These are phyloP conservation scores for Colletotrichum trifolii DNA, from an alignment of 2,329 filamentous ascomycete genomes.

Conservation along the genomic window DNA sequence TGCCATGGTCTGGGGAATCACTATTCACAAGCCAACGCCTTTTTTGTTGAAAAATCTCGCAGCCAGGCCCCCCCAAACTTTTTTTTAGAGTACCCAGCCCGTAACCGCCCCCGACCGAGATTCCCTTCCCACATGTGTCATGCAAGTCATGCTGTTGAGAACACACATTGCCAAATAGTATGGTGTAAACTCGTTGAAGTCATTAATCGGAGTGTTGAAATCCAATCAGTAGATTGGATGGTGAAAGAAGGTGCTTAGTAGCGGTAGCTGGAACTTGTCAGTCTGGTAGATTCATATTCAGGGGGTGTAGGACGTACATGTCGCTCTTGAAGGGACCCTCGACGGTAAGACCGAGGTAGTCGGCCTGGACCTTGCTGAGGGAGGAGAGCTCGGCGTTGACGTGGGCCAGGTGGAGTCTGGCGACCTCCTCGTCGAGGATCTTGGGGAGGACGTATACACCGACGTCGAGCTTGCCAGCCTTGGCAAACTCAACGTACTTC, in stretches of 20 bases:
- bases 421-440: slow-evolving; percentile 99
- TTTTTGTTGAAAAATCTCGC: slow-evolving; percentile 50
- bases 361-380: slow-evolving; percentile 87
- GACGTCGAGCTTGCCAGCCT: slow-evolving; percentile 87
- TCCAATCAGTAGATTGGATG: slow-evolving; percentile 39
- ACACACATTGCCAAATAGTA: slow-evolving; percentile 46
- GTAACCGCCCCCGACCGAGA: slow-evolving; percentile 39
- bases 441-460: slow-evolving; percentile 98
- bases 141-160: slow-evolving; percentile 59
- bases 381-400: slow-evolving; percentile 93
- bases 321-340: slow-evolving; percentile 98
- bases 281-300: background rate
- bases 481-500: slow-evolving; percentile 97
- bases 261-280: slow-evolving; percentile 51
- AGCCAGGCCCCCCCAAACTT: slow-evolving; percentile 44
- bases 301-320: slow-evolving; percentile 67
- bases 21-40: slow-evolving; percentile 48
- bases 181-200: slow-evolving; percentile 38
- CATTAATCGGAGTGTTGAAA: slow-evolving; percentile 38
- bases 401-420: slow-evolving; percentile 90
- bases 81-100: slow-evolving; percentile 41
- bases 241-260: slow-evolving; percentile 54
- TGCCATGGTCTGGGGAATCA: slow-evolving; percentile 45
- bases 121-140: slow-evolving; percentile 48
- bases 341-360: slow-evolving; percentile 88